These are phyloP conservation scores for Suhomyces sp. DNA, from an alignment of 805 yeast genomes.

Conservation along the genomic window DNA sequence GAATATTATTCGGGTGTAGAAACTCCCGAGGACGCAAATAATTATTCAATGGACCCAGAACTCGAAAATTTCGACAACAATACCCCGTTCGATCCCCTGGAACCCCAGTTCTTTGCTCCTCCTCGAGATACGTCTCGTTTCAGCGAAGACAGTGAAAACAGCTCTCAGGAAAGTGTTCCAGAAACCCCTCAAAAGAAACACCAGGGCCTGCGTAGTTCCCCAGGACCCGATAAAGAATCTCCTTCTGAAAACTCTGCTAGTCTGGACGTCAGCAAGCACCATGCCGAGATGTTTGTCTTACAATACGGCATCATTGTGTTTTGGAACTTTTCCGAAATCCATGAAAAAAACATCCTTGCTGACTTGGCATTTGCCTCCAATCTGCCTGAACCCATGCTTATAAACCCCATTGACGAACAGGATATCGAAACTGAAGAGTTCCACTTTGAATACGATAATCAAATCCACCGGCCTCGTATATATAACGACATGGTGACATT, in stretches of 20 bases:
- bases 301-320: conserved; percentile 96
- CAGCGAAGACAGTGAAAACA: conserved; percentile 11
- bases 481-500: conserved; percentile 93
- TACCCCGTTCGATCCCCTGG: conserved; percentile 82
- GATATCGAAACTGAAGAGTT: conserved; percentile 92
- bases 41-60: conserved; percentile 46
- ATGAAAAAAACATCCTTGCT: conserved; percentile 90
- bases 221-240: background rate
- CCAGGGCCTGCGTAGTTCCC: background rate
- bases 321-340: conserved; percentile 92
- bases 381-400: conserved; percentile 47
- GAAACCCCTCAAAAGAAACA: conserved; percentile 13
- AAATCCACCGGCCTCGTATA: conserved; percentile 65
- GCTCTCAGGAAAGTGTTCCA: background rate
- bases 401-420: conserved; percentile 76
- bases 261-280: conserved; percentile 51
- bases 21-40: conserved; percentile 55
- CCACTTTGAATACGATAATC: conserved; percentile 67
- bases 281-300: conserved; percentile 84
- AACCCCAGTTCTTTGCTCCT: conserved; percentile 83
- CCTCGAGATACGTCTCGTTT: conserved; percentile 21
- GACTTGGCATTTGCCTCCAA: conserved; percentile 73
- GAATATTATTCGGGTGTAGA: conserved; percentile 85
- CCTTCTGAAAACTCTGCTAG: background rate
- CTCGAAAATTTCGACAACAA: conserved; percentile 40